These are phyloP conservation scores for Camelina neglecta DNA, from an alignment of 345 rosid genomes.

Conservation along the genomic window DNA sequence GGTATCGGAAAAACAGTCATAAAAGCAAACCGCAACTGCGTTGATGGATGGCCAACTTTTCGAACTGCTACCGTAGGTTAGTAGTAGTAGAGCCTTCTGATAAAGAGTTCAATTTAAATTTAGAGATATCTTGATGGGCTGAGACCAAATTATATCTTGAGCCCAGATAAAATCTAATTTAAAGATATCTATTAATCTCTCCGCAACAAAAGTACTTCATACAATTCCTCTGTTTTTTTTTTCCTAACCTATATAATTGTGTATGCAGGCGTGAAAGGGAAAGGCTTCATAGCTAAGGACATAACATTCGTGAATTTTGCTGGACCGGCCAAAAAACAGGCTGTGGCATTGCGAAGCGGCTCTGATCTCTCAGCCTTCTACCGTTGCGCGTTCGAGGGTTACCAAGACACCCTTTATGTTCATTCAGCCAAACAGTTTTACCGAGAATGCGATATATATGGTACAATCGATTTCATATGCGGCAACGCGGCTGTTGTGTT, in stretches of 20 bases:
- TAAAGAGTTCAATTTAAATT: neutral
- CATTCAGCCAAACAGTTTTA: slow-evolving; percentile 75
- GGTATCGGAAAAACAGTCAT: slow-evolving; percentile 71
- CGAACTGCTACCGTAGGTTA: slow-evolving; percentile 84
- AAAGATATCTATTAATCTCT: no score
- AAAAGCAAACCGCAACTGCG: slow-evolving; percentile 58
- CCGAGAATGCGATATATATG: slow-evolving; percentile 75
- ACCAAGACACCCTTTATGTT: slow-evolving; percentile 81
- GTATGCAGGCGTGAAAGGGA: slow-evolving; percentile 63
- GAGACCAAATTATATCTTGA: neutral
- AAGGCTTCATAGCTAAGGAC: slow-evolving; percentile 69
- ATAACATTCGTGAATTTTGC: slow-evolving; percentile 72
- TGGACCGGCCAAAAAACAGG: slow-evolving; percentile 74
- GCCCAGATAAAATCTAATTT: neutral
- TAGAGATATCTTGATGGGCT: neutral
- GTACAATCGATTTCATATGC: slow-evolving; percentile 74
- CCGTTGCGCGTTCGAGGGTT: slow-evolving; percentile 66
- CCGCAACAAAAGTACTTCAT: no score
- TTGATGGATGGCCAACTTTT: slow-evolving; percentile 79
- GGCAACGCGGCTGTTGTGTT: slow-evolving; percentile 79
- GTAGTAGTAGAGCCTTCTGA: slow-evolving; percentile 46
- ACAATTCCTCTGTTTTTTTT: no score
- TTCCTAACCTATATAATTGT: neutral
- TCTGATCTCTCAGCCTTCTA: slow-evolving; percentile 75
- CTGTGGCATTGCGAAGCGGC: slow-evolving; percentile 71